A percentile compares a stretch with the other conserved stretches of the same genome.
phyloP scores from a whole-genome alignment of 2,329 filamentous ascomycete genomes.

The Ophioceras dolichostomum region DNA sequence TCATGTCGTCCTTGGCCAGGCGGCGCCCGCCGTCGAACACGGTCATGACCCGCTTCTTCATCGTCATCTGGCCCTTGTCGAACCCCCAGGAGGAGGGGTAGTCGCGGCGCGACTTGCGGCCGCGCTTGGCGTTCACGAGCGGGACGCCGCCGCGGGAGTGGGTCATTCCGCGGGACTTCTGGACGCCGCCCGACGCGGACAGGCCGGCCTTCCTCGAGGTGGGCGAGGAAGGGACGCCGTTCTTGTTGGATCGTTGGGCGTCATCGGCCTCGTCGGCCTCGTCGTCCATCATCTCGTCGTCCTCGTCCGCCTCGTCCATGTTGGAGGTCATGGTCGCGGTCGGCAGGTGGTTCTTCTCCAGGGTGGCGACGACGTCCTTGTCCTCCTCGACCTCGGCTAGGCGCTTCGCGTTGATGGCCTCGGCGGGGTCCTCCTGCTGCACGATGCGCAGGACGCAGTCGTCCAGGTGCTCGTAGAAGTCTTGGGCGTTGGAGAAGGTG shows the following conservation, averaged over 20 bases:
- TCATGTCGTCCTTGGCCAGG: conserved; percentile 97
- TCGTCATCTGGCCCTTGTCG: conserved; percentile 85
- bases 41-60: conserved; percentile 93
- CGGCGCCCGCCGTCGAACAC: conserved; percentile 82
- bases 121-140: conserved; percentile 40
- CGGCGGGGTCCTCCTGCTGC: conserved; percentile 57
- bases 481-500: conserved; percentile 85
- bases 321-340: conserved; percentile 32
- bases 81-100: conserved; percentile 94
- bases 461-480: conserved; percentile 96
- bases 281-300: conserved; percentile 36
- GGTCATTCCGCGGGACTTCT: conserved; percentile 62
- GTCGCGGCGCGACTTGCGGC: conserved; percentile 84
- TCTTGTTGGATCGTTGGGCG: conserved; percentile 28
- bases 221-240: conserved; percentile 24
- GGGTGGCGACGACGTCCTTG: conserved; percentile 45
- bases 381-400: conserved; percentile 56
- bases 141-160: conserved; percentile 61
- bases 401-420: conserved; percentile 55
- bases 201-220: conserved; percentile 45
- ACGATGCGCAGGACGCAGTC: conserved; percentile 62
- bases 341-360: conserved; percentile 51
- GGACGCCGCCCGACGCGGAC: conserved; percentile 43
- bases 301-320: conserved; percentile 28
- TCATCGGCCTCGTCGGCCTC: conserved; percentile 47